A percentile compares a stretch with the other conserved stretches of the same genome.
Conservation (phyloP, 2,329 filamentous ascomycete species). For the Colletotrichum sp. region DNA sequence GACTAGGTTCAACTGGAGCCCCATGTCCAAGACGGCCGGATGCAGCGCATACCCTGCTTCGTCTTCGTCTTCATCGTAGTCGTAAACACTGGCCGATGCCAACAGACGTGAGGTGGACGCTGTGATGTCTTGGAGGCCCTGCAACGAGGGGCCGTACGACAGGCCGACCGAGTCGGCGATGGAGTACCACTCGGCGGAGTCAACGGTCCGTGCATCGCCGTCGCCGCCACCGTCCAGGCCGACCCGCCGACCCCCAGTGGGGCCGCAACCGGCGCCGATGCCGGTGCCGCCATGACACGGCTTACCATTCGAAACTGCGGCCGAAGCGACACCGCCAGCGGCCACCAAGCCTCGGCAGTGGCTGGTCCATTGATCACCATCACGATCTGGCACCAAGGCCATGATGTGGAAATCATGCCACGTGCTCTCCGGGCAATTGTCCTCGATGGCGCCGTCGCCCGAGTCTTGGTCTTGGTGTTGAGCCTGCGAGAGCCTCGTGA, state of each 20-base stretch:
- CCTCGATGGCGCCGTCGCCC: background rate
- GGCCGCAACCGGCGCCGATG: background rate
- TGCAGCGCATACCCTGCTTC: background rate
- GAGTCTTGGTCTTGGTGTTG: background rate
- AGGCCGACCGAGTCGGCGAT: background rate
- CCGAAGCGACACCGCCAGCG: background rate
- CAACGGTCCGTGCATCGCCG: background rate
- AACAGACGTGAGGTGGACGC: background rate
- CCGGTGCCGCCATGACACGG: background rate
- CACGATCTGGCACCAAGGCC: background rate
- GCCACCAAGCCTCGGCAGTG: background rate
- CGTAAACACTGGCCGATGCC: background rate
- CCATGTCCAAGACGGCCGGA: background rate
- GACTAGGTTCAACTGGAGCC: background rate
- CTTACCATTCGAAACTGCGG: background rate
- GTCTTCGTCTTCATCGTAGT: background rate
- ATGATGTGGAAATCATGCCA: background rate
- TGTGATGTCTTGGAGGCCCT: background rate
- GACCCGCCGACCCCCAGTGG: accelerated
- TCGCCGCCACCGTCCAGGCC: background rate
- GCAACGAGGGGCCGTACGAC: background rate
- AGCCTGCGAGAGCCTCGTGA: background rate
- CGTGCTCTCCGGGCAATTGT: background rate
- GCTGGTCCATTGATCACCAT: background rate
- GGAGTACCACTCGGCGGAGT: background rate